Conservation (phyloP, 2,329 filamentous ascomycete genomes). For the Phaeosphaeria sp. region DNA sequence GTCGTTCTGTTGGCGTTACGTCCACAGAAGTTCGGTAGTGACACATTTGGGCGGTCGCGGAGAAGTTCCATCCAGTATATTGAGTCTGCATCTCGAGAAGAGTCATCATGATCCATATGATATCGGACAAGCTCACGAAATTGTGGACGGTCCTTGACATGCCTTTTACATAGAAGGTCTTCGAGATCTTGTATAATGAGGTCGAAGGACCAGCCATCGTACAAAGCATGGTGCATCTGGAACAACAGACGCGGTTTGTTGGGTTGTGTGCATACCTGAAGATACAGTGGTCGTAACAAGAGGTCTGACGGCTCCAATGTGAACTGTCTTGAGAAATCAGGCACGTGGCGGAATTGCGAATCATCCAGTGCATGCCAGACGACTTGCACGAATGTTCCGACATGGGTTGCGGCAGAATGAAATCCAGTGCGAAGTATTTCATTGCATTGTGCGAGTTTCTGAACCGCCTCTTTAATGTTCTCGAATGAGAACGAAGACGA, state of each 20-base stretch:
- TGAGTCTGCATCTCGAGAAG: conserved; percentile 4
- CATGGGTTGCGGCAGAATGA: conserved; percentile 48
- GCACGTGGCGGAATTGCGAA: conserved; percentile 53
- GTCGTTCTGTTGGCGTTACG: conserved; percentile 14
- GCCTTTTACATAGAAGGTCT: conserved; percentile 52
- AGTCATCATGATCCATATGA: conserved; percentile 8
- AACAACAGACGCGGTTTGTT: conserved; percentile 45
- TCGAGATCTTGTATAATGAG: conserved; percentile 73
- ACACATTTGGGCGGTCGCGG: conserved; percentile 56
- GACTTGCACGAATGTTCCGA: conserved; percentile 65
- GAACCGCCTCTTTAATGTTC: conserved; percentile 49
- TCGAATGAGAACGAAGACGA: conserved; percentile 37
- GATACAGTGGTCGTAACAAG: conserved; percentile 65
- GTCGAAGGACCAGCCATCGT: conserved; percentile 93
- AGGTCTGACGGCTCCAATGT: conserved; percentile 45
- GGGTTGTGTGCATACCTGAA: conserved; percentile 59
- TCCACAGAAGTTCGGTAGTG: conserved; percentile 66
- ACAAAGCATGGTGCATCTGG: conserved; percentile 80
- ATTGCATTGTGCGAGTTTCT: conserved; percentile 53
- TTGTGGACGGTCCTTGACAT: conserved; percentile 55
- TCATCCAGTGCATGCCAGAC: conserved; percentile 63
- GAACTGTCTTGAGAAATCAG: conserved; percentile 48
- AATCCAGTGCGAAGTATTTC: conserved; percentile 79
- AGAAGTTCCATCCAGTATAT: conserved; percentile 76
- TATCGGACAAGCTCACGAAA: conserved; percentile 67